Conservation (phyloP, 1,284 basidiomycete species). For the Cerioporus squamosus region DNA sequence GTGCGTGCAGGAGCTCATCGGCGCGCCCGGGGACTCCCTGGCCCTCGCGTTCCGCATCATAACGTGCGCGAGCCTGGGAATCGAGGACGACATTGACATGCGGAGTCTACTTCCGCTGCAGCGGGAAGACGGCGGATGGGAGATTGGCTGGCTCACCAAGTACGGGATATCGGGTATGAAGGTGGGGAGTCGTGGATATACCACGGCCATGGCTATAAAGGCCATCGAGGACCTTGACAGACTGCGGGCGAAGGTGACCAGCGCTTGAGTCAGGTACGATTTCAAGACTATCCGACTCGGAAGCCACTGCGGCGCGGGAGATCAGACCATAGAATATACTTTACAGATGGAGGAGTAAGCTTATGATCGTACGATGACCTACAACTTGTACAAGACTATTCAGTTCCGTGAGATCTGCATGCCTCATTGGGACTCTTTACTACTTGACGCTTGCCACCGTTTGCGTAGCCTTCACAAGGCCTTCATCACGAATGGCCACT, state of each 20-base stretch:
- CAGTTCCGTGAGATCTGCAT: no score
- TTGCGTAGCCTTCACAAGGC: no score
- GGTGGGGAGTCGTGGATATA: conserved; percentile 50
- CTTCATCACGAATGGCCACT: no score
- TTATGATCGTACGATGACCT: no score
- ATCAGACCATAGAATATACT: no score
- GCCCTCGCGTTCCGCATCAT: conserved; percentile 46
- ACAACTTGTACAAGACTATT: no score
- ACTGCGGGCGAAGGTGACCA: background rate
- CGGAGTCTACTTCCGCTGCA: conserved; percentile 42
- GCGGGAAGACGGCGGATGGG: conserved; percentile 48
- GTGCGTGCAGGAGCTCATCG: conserved; percentile 48
- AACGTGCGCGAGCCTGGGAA: conserved; percentile 30
- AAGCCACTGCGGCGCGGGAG: no score
- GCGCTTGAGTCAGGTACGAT: background rate
- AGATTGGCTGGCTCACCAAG: conserved; percentile 47
- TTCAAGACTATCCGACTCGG: no score
- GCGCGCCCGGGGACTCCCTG: conserved; percentile 45
- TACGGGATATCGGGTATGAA: conserved; percentile 41
- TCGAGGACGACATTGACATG: conserved; percentile 42
- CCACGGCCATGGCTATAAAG: conserved; percentile 42
- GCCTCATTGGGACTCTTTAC: no score
- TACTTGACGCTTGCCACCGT: no score
- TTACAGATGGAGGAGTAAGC: no score
- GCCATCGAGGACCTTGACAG: conserved; percentile 27